Evolutionary conservation across 306 rosid species (phyloP).

Genomic region (Vigna nakashimae): DNA sequence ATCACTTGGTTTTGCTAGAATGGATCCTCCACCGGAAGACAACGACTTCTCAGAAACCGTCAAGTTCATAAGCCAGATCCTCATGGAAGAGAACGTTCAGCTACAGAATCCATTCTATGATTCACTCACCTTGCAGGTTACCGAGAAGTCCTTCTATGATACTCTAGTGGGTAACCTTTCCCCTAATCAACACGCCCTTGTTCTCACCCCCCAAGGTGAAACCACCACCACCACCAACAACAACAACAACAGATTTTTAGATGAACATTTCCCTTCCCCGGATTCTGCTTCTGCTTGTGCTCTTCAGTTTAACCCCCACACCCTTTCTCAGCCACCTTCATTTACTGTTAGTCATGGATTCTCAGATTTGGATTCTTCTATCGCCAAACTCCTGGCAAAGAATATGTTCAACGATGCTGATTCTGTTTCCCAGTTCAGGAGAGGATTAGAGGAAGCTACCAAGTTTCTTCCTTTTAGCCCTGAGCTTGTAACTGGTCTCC

Average conservation of each 20-base stretch:
- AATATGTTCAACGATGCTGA: constrained; percentile 62
- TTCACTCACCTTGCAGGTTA: constrained; percentile 60
- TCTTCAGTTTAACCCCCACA: constrained; percentile 42
- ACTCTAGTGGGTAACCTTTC: constrained; percentile 53
- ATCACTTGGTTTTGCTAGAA: constrained; percentile 11
- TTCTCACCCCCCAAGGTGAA: constrained; percentile 35
- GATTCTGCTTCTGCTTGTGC: constrained; percentile 29
- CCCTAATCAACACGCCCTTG: constrained; percentile 54
- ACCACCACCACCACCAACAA: background rate
- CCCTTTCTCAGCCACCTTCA: constrained; percentile 42
- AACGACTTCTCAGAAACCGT: constrained; percentile 53
- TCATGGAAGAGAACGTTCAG: constrained; percentile 82
- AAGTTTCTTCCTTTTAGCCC: constrained; percentile 72
- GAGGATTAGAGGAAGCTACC: constrained; percentile 82
- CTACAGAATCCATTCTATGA: constrained; percentile 56
- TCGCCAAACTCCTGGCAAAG: constrained; percentile 56
- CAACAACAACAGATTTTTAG: background rate
- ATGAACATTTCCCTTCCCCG: constrained; percentile 42
- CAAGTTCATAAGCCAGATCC: constrained; percentile 54
- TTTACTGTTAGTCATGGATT: constrained; percentile 40
- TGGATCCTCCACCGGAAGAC: constrained; percentile 46
- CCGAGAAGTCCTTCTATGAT: constrained; percentile 67
- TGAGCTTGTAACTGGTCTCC: constrained; percentile 47
- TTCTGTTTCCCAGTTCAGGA: constrained; percentile 68
- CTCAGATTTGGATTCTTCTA: constrained; percentile 44